Evolutionary conservation across 805 yeast species (phyloP), one percentile per base, ranked within the genome.

Genomic region (Wickerhamomyces strasburgensis): DNA sequence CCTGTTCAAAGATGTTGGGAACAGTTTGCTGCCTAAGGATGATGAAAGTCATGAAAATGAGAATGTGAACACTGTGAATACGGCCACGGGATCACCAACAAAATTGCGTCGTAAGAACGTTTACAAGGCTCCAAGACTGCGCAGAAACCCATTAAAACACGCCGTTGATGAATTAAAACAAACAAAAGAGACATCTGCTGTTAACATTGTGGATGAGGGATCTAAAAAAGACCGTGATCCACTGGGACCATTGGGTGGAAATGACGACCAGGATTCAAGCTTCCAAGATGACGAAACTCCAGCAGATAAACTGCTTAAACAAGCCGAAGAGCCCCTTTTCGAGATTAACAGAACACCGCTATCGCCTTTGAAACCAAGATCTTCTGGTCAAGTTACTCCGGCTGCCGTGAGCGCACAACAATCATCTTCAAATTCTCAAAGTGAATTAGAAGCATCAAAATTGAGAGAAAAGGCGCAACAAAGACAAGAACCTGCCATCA

Each of bases 271-370:
- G 30, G 70, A 47, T 36, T 49, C 48, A 10, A 58, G 19, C 16
- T 14, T 46, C 17, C 45, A 61, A 45, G 46, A 60, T 39, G 35
- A 58, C 52, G 46, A 58, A 31, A 40, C 62, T 3, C 40, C 51
- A 15, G 61, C 62, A 10, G 69, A 65, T 3, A 40, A 53, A 16
- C 43, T 75, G 23, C 55, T 64, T 5, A 62, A 67, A 43, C 73
- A 70, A 21, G 67, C 72, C 1, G 73, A 78, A 25, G 72, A 70
- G 5, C 84, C 84, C 4, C 58, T 78, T 31, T 78, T 75, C 41
- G 64, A 73, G 15, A 54, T 75, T 25, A 61, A 46, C 37, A 49
- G 54, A 46, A 55, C 44, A 18, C 51, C 56, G 3, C 40, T 55
- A 13, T 47, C 54, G 5, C 56, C 57, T 25, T 18, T 51, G 37